A percentile compares a stretch with the other conserved stretches of the same genome.
Conservation (phyloP, 176 grass and related monocot genomes). For the Oryza meyeriana region DNA sequence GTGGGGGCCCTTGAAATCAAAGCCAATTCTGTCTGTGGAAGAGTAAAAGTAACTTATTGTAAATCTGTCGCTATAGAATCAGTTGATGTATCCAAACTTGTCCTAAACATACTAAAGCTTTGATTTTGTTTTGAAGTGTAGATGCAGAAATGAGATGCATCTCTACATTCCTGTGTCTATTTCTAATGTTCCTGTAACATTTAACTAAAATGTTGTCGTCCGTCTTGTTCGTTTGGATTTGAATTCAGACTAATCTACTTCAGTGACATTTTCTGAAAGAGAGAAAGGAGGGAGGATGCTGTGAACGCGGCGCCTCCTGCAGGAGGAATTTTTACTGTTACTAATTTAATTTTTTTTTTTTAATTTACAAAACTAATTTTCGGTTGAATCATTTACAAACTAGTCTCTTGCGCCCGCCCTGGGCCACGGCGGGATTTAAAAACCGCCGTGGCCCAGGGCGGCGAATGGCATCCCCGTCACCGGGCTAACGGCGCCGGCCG, state of each 20-base stretch:
- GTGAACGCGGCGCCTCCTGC: no score
- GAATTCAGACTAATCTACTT: neutral
- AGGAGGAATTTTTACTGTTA: no score
- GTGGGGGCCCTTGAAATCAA: neutral
- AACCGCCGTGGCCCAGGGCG: no score
- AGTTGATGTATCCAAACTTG: neutral
- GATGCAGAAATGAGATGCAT: neutral
- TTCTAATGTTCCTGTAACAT: neutral
- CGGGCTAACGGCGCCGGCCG: no score
- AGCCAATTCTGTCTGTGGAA: neutral
- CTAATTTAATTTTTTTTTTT: no score
- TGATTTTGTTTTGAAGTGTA: neutral
- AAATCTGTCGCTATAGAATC: neutral
- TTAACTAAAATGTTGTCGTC: neutral
- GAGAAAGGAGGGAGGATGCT: neutral
- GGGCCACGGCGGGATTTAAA: no score
- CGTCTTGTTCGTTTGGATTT: neutral
- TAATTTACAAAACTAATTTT: no score
- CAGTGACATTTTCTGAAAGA: no score
- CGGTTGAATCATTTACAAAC: no score
- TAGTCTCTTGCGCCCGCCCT: no score
- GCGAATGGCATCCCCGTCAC: no score
- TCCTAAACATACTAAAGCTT: neutral
- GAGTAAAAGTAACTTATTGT: neutral
- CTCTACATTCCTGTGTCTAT: neutral